Evolutionary conservation across 148 eudicot species (phyloP), one percentile per base, ranked within the genome.

Genomic region (Rheum nobile): DNA sequence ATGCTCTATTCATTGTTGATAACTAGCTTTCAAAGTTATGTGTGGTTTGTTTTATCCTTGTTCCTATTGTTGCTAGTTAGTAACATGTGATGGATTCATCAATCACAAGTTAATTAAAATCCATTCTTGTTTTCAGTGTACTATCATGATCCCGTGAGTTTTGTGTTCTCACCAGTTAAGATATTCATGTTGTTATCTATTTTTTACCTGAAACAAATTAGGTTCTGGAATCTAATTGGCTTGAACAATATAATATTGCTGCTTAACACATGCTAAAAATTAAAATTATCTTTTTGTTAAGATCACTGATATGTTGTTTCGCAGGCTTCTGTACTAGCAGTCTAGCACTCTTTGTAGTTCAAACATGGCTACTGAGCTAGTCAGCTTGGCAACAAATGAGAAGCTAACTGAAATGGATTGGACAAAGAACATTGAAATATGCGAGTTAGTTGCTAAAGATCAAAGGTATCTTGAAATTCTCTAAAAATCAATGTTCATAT

Each of bases 341-440:
- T 74, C 31, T 35, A 32, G 3, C 32, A n/a, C 26, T 74, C 32
- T 21, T 37, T 41, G 67, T 52, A 61, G 35, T 67, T 31, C 70
- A 67, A 38, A 35, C 37, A 91, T 91, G 97, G 96, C 96, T 31
- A 72, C 88, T 8, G 97, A 88, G 47, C 93, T 95, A 77, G 97
- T 95, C 72, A 86, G 75, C 83, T 74, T 87, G 69, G 96, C 96
- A 11, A 95, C 97, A 28, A 86, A 85, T 83, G 97, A 95, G 74
- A 91, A 95, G 75, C 85, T 95, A 44, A 65, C 88, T 76, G 99
- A 91, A 83, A 80, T 88, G 82, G 91, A 95, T 73, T 95, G 99
- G 99, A 79, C 89, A 34, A 91, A 87, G 75, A 87, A 84, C 86
- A 95, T 95, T 59, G 90, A 91, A 79, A 91, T 91, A 65, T 95